phyloP scores from a whole-genome alignment of 2,329 filamentous ascomycete species.

The Mycosphaerella sp. region DNA sequence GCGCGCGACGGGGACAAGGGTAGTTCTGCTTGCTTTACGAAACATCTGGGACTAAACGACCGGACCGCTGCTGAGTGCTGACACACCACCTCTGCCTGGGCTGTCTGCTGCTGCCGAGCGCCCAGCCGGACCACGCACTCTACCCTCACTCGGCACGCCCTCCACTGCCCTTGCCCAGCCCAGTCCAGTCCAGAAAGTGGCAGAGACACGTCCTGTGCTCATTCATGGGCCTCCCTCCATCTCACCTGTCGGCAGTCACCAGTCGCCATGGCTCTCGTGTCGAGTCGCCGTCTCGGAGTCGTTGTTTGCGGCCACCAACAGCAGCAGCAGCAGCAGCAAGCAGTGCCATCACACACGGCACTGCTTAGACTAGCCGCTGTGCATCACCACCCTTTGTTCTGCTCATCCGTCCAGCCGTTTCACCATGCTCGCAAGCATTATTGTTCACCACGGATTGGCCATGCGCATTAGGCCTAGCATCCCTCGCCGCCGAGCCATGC shows the following conservation, averaged over 20 bases:
- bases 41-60: background rate
- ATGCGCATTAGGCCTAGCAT: conserved; percentile 9
- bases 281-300: background rate
- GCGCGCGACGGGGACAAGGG: background rate
- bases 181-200: no score
- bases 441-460: conserved; percentile 6
- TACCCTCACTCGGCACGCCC: background rate
- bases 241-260: background rate
- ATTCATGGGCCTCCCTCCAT: background rate
- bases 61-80: background rate
- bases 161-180: no score
- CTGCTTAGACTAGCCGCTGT: conserved; percentile 1
- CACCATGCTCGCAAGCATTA: conserved; percentile 14
- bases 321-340: background rate
- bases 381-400: conserved; percentile 6
- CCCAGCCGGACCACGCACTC: background rate
- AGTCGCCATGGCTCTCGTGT: background rate
- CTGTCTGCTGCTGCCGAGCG: background rate
- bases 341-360: conserved; percentile 5
- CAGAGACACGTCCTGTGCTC: background rate
- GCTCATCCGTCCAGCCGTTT: conserved; percentile 9
- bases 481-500: conserved; percentile 10
- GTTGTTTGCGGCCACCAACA: conserved; percentile 5
- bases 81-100: background rate
- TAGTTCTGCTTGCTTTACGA: background rate